phyloP scores from a whole-genome alignment of 495 filamentous ascomycete species.

The Cryomyces antarcticus region DNA sequence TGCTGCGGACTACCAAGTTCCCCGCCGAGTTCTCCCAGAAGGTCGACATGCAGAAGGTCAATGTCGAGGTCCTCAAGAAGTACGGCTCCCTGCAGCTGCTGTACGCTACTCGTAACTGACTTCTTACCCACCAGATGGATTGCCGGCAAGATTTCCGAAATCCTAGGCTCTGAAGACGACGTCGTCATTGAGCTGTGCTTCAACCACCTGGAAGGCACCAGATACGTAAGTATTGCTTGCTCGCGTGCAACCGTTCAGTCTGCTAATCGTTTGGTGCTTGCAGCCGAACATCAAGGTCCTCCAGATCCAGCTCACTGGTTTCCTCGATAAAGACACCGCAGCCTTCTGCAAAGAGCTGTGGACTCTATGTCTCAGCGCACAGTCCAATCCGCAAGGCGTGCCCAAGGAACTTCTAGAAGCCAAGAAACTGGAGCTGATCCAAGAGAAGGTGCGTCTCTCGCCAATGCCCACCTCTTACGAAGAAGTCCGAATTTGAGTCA shows the following conservation, averaged over 20 bases:
- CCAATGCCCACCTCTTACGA: too few species aligned
- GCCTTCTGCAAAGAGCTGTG: slow-evolving; percentile 88
- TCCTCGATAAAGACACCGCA: slow-evolving; percentile 82
- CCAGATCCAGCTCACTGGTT: slow-evolving; percentile 84
- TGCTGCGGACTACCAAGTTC: slow-evolving; percentile 78
- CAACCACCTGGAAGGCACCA: slow-evolving; percentile 61
- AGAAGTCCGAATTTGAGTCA: too few species aligned
- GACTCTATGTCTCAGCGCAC: slow-evolving; percentile 75
- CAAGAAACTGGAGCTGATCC: slow-evolving; percentile 83
- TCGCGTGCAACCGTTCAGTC: too few species aligned
- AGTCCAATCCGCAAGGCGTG: slow-evolving; percentile 71
- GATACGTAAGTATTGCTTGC: slow-evolving; percentile 40
- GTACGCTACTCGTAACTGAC: background rate
- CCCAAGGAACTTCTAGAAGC: slow-evolving; percentile 88
- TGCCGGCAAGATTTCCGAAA: slow-evolving; percentile 61
- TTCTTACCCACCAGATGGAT: slow-evolving; percentile 52
- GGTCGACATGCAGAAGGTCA: slow-evolving; percentile 94
- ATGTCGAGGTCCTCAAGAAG: slow-evolving; percentile 95
- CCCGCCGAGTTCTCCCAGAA: slow-evolving; percentile 84
- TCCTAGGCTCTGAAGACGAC: slow-evolving; percentile 80
- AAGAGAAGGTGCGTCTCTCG: slow-evolving; percentile 51
- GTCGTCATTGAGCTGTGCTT: slow-evolving; percentile 87
- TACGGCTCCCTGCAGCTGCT: slow-evolving; percentile 20
- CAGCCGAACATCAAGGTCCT: slow-evolving; percentile 90
- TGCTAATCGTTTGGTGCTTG: background rate